These are phyloP conservation scores for Ceratobasidium sp. DNA, from an alignment of 1,284 basidiomycete genomes.

Conservation along the genomic window DNA sequence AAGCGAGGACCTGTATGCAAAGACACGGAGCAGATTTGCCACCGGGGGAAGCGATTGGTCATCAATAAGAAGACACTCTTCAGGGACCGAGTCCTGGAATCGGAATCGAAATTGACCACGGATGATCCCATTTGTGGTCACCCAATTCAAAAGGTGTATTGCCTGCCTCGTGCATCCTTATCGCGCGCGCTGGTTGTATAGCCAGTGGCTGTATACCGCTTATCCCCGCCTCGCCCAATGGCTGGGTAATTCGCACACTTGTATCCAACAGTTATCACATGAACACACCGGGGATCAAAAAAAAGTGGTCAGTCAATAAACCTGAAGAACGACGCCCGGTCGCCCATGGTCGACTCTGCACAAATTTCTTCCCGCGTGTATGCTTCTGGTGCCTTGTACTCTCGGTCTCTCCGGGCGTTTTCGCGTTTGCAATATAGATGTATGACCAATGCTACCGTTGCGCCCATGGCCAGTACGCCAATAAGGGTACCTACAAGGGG, in stretches of 20 bases:
- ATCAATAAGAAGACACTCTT: background rate
- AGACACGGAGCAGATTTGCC: background rate
- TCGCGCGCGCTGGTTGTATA: too few relatives aligned
- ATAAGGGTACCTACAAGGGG: constrained; percentile 27
- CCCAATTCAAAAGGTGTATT: too few relatives aligned
- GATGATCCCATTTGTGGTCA: too few relatives aligned
- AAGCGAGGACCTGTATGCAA: background rate
- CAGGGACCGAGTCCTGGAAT: too few relatives aligned
- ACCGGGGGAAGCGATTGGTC: background rate
- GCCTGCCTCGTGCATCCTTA: too few relatives aligned
- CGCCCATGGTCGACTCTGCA: constrained; percentile 18
- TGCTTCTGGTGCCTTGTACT: constrained; percentile 29
- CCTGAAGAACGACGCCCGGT: constrained; percentile 37
- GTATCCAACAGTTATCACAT: background rate
- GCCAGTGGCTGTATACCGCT: too few relatives aligned
- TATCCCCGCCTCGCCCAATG: background rate
- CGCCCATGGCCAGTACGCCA: constrained; percentile 25
- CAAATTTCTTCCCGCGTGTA: constrained; percentile 30
- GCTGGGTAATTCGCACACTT: background rate
- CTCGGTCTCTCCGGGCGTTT: constrained; percentile 33
- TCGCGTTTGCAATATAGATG: constrained; percentile 40
- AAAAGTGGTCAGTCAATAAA: constrained; percentile 26
- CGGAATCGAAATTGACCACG: too few relatives aligned
- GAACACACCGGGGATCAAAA: background rate
- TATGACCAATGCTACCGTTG: constrained; percentile 8